Base-by-base conservation (phyloP, 495 filamentous ascomycete species). In the Hypoxylon cercidicola region DNA sequence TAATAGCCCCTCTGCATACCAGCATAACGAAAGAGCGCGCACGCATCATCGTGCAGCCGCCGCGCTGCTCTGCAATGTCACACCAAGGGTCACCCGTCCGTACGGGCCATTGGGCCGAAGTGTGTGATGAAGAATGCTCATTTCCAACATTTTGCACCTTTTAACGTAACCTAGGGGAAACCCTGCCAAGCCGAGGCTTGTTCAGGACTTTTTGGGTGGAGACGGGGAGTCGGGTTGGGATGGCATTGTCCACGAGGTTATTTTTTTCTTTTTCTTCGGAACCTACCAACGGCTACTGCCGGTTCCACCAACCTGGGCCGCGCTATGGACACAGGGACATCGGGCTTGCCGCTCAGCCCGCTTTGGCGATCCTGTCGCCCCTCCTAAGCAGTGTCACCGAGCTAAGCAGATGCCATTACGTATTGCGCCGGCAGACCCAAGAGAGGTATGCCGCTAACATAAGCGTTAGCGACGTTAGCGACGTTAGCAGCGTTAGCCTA, bases 201-300 rank as follows among this genome's bases (percentile, higher is more conserved):
- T 28, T 7, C 3, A 28, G 25, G 25, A 28, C 25, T n/a, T n/a
- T n/a, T n/a, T n/a, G n/a, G n/a, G 25, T 3, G 7, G 25, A 28
- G 25, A 28, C 7, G 25, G 7, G 3, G 7, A 28, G 25, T 28
- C 25, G 7, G 25, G 3, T 3, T 3, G 25, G 25, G 25, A 28
- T 3, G 25, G 25, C 7, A 28, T 28, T n/a, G n/a, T n/a, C n/a
- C n/a, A n/a, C n/a, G 21, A 21, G 23, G 40, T 3, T 21, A 46
- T 6, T 40, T 6, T 61, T 61, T n/a, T n/a, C n/a, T n/a, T n/a
- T n/a, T n/a, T n/a, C n/a, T n/a, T n/a, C n/a, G n/a, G n/a, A n/a
- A n/a, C n/a, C n/a, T n/a, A n/a, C n/a, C 44, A 19, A 52, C 61
- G 61, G 61, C 54, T 64, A 58, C 61, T 57, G 47, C 61, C 61